These are phyloP conservation scores for Mycogone perniciosa DNA, from an alignment of 2,329 filamentous ascomycete genomes.

Conservation along the genomic window DNA sequence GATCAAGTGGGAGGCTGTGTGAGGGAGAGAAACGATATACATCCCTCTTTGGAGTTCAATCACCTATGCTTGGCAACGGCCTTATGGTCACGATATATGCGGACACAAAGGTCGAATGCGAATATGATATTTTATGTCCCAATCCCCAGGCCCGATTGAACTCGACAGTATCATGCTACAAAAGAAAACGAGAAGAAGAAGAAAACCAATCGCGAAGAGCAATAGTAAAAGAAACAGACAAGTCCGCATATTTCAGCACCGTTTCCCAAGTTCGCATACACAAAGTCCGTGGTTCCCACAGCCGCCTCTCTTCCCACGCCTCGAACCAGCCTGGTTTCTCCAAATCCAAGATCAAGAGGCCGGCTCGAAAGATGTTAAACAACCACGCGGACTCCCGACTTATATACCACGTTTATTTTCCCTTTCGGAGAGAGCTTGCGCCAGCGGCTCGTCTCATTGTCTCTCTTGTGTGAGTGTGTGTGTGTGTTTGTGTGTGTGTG, in stretches of 20 bases:
- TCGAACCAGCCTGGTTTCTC: conserved; percentile 3
- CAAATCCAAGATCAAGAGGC: conserved; percentile 12
- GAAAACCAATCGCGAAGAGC: neutral
- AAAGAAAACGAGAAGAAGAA: conserved; percentile 10
- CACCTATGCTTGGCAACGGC: neutral
- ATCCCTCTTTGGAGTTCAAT: too few relatives aligned
- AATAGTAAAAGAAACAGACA: conserved; percentile 7
- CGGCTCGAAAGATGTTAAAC: conserved; percentile 13
- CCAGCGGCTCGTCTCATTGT: conserved; percentile 12
- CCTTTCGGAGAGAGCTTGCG: conserved; percentile 11
- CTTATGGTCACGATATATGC: too few relatives aligned
- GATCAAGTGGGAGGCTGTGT: neutral
- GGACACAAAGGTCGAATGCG: conserved; percentile 5
- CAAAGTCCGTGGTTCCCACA: conserved; percentile 10
- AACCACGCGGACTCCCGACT: conserved; percentile 11
- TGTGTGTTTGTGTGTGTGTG: neutral
- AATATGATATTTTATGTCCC: conserved; percentile 20
- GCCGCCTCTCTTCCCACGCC: conserved; percentile 9
- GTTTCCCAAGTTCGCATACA: conserved; percentile 8
- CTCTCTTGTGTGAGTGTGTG: neutral
- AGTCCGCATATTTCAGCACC: conserved; percentile 10
- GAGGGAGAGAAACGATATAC: neutral
- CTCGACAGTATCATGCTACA: conserved; percentile 23
- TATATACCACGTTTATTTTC: conserved; percentile 14
- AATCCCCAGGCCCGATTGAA: conserved; percentile 15